These are phyloP conservation scores for Pseudopediastrum boryanum DNA, from an alignment of 139 green algal genomes.

Conservation along the genomic window DNA sequence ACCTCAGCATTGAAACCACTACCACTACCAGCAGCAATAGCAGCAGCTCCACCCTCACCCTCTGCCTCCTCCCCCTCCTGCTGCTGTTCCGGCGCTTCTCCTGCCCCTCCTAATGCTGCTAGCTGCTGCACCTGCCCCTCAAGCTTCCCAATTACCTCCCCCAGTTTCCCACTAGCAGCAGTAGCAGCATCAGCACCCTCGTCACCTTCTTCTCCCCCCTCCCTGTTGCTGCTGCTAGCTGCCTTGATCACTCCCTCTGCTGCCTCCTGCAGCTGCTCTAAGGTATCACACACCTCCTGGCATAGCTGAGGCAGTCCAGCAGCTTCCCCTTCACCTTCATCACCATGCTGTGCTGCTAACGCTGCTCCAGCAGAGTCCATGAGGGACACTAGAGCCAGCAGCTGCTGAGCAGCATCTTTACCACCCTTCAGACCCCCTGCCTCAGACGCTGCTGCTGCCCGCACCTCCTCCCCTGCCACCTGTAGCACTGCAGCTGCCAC, in stretches of 20 bases:
- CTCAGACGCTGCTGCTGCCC: neutral
- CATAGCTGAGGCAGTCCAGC: neutral
- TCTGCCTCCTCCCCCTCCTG: neutral
- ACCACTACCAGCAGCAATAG: slow-evolving; percentile 18
- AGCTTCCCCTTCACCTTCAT: neutral
- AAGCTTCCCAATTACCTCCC: too few species aligned
- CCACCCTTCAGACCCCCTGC: neutral
- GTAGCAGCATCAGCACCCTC: slow-evolving; percentile 18
- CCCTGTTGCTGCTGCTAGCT: slow-evolving; percentile 19
- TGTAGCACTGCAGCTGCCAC: neutral
- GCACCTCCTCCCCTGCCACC: slow-evolving; percentile 11
- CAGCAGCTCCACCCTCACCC: neutral
- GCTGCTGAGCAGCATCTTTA: slow-evolving; percentile 15
- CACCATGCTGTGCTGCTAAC: slow-evolving; percentile 15
- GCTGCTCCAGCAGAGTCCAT: slow-evolving; percentile 19
- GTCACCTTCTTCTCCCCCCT: neutral
- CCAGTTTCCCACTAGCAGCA: too few species aligned
- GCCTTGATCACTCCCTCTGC: neutral
- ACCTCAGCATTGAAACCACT: too few species aligned
- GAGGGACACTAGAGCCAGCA: neutral
- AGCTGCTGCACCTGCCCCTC: too few species aligned
- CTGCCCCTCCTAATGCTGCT: too few species aligned
- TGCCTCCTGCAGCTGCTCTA: slow-evolving; percentile 9
- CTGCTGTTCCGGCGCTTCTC: too few species aligned
- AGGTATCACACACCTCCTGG: neutral